Evolutionary conservation across 2,329 filamentous ascomycete genomes (phyloP).

Genomic region (Pseudogymnoascus sp.): DNA sequence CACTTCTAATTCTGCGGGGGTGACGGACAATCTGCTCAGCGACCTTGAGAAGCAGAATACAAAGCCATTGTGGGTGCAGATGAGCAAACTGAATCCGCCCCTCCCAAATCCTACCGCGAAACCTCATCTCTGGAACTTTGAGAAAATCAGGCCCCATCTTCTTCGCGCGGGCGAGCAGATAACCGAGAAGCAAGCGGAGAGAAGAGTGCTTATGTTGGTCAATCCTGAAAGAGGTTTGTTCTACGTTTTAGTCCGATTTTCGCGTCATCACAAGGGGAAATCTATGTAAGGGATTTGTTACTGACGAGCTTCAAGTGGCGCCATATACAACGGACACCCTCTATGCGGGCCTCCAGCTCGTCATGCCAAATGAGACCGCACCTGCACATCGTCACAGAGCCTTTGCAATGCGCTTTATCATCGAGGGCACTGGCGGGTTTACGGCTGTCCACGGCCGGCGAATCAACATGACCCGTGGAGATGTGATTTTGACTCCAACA

Average conservation of each 20-base stretch:
- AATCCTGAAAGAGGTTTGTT: conserved; percentile 34
- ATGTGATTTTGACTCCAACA: conserved; percentile 51
- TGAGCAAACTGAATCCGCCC: conserved; percentile 42
- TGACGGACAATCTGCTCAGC: neutral
- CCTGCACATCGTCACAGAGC: conserved; percentile 51
- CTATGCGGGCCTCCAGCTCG: conserved; percentile 51
- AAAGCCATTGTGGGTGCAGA: conserved; percentile 43
- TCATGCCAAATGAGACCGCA: conserved; percentile 50
- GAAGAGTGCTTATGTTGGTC: conserved; percentile 38
- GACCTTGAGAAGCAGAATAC: conserved; percentile 16
- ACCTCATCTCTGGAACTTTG: conserved; percentile 38
- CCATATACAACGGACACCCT: conserved; percentile 54
- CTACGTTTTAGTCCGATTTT: conserved; percentile 33
- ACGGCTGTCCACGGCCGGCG: conserved; percentile 51
- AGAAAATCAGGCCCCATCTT: conserved; percentile 31
- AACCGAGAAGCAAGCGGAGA: conserved; percentile 37
- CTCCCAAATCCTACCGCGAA: conserved; percentile 39
- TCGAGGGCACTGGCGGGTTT: conserved; percentile 50
- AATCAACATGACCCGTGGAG: conserved; percentile 46
- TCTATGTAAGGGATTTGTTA: conserved; percentile 29
- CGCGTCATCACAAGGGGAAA: conserved; percentile 33
- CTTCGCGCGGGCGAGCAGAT: conserved; percentile 33
- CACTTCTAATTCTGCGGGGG: neutral
- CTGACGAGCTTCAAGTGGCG: conserved; percentile 34
- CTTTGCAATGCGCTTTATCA: conserved; percentile 52